These are phyloP conservation scores for Camelina hispida DNA, from an alignment of 345 rosid species.

Conservation along the genomic window DNA sequence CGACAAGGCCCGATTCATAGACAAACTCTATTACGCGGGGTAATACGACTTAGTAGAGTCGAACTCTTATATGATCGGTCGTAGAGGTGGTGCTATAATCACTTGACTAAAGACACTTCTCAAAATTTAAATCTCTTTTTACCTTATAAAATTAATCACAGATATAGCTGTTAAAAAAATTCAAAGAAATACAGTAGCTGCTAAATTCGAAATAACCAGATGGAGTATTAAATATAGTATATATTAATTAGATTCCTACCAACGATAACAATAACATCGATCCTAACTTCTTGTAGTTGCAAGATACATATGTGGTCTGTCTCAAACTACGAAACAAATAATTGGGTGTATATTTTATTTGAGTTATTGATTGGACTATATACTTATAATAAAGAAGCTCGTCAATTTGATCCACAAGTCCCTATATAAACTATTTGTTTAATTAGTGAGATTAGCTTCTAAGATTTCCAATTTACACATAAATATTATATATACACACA, in stretches of 20 bases:
- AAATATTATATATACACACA: constrained; percentile 13
- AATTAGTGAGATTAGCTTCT: constrained; percentile 35
- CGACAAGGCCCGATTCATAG: no score
- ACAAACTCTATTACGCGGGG: no score
- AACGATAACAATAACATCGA: constrained; percentile 37
- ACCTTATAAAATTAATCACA: no score
- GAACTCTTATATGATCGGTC: no score
- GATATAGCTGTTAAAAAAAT: neutral
- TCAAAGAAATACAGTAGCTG: neutral
- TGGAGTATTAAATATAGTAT: neutral
- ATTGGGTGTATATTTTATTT: constrained; percentile 29
- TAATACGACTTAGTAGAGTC: no score
- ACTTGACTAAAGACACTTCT: no score
- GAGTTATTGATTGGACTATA: constrained; percentile 19
- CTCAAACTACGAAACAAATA: constrained; percentile 42
- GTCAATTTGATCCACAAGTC: constrained; percentile 34
- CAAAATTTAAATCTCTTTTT: no score
- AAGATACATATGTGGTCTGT: constrained; percentile 33
- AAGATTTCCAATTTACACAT: constrained; percentile 38
- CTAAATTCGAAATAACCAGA: constrained; percentile 8
- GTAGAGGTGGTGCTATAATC: no score
- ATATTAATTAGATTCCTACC: constrained; percentile 22
- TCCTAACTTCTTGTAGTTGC: constrained; percentile 36
- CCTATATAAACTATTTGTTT: constrained; percentile 9
- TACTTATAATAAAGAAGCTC: constrained; percentile 32